Percentiles rank a stretch among this genome's conserved stretches.
These are phyloP conservation scores for Cordyceps farinosa DNA, from an alignment of 2,329 filamentous ascomycete species.

Conservation along the genomic window DNA sequence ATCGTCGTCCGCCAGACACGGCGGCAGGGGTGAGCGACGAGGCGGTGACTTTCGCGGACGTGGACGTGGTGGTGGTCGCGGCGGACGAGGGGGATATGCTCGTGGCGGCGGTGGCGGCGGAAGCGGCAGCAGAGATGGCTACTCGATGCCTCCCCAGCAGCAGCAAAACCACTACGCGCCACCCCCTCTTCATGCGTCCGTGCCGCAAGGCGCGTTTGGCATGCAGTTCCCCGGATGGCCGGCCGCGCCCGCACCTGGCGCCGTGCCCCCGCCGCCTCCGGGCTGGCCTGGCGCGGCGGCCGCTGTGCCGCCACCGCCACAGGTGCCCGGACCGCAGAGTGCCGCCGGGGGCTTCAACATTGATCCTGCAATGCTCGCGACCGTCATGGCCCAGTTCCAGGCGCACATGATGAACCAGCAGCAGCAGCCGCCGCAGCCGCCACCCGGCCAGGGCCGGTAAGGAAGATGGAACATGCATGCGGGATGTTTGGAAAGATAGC, in stretches of 20 bases:
- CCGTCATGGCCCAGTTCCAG: conserved; percentile 44
- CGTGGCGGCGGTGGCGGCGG: conserved; percentile 39
- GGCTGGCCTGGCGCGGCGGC: conserved; percentile 28
- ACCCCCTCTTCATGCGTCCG: conserved; percentile 27
- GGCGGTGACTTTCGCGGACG: conserved; percentile 38
- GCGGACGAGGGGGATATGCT: conserved; percentile 38
- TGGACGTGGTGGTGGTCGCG: conserved; percentile 35
- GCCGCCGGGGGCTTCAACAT: conserved; percentile 43
- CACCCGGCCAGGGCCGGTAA: conserved; percentile 27
- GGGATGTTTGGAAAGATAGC: neutral
- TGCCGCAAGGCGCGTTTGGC: conserved; percentile 29
- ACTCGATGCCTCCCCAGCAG: conserved; percentile 39
- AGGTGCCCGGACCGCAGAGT: conserved; percentile 30
- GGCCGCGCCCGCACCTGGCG: conserved; percentile 31
- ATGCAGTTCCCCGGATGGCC: conserved; percentile 46
- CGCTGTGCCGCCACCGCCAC: conserved; percentile 27
- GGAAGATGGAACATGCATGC: neutral
- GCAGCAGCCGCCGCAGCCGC: conserved; percentile 24
- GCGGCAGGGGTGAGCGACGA: conserved; percentile 36
- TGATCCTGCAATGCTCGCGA: conserved; percentile 56
- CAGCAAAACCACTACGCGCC: conserved; percentile 33
- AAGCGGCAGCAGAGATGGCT: conserved; percentile 34
- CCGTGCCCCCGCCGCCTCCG: conserved; percentile 35
- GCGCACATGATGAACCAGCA: conserved; percentile 25
- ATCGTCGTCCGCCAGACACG: conserved; percentile 27